Conservation (phyloP, 176 grass and related monocot species). For the Stipa capillata region DNA sequence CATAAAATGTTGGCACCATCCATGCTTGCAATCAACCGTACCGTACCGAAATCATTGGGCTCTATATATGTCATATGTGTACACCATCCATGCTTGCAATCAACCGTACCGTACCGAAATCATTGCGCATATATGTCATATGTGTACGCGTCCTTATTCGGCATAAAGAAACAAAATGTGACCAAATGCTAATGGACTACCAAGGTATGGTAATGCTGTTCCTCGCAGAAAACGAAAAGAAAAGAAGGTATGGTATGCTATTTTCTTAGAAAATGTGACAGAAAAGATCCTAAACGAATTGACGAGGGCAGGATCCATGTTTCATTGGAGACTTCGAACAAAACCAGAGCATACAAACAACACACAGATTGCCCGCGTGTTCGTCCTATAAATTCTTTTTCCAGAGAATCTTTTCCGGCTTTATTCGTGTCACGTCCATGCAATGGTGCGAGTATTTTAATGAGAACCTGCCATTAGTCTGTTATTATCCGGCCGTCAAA, state of each 20-base stretch:
- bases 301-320: too few relatives aligned
- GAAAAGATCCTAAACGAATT: not conserved
- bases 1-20: not conserved
- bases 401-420: not conserved
- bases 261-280: too few relatives aligned
- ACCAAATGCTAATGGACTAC: not conserved
- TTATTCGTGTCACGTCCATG: not conserved
- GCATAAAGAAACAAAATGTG: not conserved
- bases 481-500: not conserved
- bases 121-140: too few relatives aligned
- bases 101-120: too few relatives aligned
- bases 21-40: not conserved
- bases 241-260: too few relatives aligned
- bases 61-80: not conserved
- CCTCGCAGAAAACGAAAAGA: too few relatives aligned
- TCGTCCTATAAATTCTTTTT: not conserved
- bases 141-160: not conserved
- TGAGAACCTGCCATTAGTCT: not conserved
- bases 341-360: not conserved
- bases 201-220: not conserved
- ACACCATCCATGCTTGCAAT: too few relatives aligned
- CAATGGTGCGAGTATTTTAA: not conserved
- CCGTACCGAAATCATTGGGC: not conserved
- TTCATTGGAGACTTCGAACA: not conserved
- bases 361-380: not conserved